Conservation (phyloP, 805 yeast genomes). For the Candida tammaniensis region DNA sequence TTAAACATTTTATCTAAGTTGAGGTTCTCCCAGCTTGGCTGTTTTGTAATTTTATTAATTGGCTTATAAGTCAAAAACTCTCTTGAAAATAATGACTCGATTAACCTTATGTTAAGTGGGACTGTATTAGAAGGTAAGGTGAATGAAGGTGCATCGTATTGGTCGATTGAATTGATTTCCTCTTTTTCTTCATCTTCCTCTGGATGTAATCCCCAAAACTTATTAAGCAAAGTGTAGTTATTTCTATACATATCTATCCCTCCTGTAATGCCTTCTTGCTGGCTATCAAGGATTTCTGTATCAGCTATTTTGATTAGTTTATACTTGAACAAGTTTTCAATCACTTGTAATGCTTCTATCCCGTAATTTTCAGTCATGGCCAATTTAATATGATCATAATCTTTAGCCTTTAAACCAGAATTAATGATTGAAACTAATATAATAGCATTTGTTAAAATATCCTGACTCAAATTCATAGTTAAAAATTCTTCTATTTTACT, state of each 20-base stretch:
- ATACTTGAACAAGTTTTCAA: conserved; percentile 48
- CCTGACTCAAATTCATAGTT: conserved; percentile 29
- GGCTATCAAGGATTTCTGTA: conserved; percentile 16
- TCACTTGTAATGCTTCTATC: conserved; percentile 41
- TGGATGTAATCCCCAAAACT: conserved; percentile 51
- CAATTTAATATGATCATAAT: conserved; percentile 51
- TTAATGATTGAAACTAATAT: conserved; percentile 60
- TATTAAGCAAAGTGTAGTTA: conserved; percentile 36
- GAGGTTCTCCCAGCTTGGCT: conserved; percentile 47
- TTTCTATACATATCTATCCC: conserved; percentile 27
- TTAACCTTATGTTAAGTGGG: conserved; percentile 68
- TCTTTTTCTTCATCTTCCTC: conserved; percentile 20
- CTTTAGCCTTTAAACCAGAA: conserved; percentile 67
- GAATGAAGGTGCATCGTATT: conserved; percentile 51
- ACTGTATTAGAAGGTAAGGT: conserved; percentile 76
- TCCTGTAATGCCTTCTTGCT: conserved; percentile 32
- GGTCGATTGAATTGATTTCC: conserved; percentile 6
- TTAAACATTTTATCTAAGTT: conserved; percentile 37
- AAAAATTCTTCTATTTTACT: conserved; percentile 37
- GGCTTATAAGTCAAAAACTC: conserved; percentile 45
- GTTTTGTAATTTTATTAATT: conserved; percentile 27
- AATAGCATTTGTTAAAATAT: conserved; percentile 50
- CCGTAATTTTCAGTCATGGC: conserved; percentile 69
- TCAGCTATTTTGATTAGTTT: conserved; percentile 43
- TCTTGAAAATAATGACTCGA: conserved; percentile 65